These are phyloP conservation scores for Krasilnikovozyma curviuscula DNA, from an alignment of 768 basidiomycete genomes.

Conservation along the genomic window DNA sequence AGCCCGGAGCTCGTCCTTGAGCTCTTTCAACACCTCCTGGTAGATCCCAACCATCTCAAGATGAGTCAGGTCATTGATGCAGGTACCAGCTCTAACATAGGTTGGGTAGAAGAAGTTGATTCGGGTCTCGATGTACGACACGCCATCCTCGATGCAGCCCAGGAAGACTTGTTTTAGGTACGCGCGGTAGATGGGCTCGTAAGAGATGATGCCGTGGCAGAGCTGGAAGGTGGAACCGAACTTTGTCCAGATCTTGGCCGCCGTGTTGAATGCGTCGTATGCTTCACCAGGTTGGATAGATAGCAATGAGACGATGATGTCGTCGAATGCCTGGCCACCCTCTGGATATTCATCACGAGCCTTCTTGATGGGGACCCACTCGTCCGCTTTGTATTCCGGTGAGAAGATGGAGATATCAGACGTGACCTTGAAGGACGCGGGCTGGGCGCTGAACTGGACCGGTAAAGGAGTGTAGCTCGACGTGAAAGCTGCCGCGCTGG, in stretches of 20 bases:
- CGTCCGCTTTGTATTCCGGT: conserved; percentile 28
- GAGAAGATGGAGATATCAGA: conserved; percentile 13
- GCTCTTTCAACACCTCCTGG: conserved; percentile 35
- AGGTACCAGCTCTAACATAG: background rate
- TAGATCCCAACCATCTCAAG: conserved; percentile 41
- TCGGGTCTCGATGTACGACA: conserved; percentile 50
- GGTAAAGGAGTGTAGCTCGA: conserved; percentile 30
- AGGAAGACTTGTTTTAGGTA: conserved; percentile 47
- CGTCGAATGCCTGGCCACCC: conserved; percentile 47
- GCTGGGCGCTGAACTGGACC: conserved; percentile 35
- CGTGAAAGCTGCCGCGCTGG: conserved; percentile 28
- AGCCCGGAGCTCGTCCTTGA: conserved; percentile 35
- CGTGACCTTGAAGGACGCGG: conserved; percentile 17
- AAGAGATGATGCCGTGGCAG: conserved; percentile 31
- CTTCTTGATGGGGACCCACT: conserved; percentile 38
- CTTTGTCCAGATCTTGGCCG: conserved; percentile 43
- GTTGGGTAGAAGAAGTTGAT: conserved; percentile 39
- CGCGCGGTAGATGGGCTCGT: conserved; percentile 39
- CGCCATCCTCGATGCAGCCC: conserved; percentile 47
- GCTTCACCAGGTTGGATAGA: conserved; percentile 53
- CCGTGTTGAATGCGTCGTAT: conserved; percentile 52
- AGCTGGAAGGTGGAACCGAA: conserved; percentile 39
- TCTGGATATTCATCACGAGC: conserved; percentile 43
- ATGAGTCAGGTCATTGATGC: conserved; percentile 36
- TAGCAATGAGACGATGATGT: conserved; percentile 41